Conservation (phyloP, 139 green algal genomes). For the Volvox africanus region DNA sequence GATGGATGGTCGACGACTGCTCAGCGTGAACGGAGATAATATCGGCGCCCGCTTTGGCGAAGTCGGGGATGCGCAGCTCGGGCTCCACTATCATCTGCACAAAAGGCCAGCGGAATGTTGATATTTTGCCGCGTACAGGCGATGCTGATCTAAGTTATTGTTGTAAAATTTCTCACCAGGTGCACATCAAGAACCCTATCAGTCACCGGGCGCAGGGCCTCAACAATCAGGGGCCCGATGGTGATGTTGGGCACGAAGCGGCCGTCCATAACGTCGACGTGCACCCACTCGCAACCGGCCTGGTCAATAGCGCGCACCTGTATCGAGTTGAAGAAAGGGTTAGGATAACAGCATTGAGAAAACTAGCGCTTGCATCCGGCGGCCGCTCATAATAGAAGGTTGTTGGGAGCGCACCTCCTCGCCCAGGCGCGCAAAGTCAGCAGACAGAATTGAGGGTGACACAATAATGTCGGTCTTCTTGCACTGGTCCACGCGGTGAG, state of each 20-base stretch:
- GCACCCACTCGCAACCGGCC: constrained; percentile 96
- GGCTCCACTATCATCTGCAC: constrained; percentile 98
- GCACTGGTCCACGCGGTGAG: constrained; percentile 67
- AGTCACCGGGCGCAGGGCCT: constrained; percentile 95
- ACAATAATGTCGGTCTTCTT: constrained; percentile 88
- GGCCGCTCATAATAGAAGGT: not conserved
- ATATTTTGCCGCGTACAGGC: too few relatives aligned
- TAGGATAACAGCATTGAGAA: not conserved
- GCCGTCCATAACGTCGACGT: constrained; percentile 97
- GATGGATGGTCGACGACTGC: constrained; percentile 93
- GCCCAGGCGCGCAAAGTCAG: constrained; percentile 96
- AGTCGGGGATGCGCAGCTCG: constrained; percentile 94
- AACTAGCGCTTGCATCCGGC: not conserved
- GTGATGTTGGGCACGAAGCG: constrained; percentile 99
- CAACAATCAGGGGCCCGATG: constrained; percentile 97
- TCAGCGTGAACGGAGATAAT: constrained; percentile 98
- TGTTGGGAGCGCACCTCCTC: constrained; percentile 80
- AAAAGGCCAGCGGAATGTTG: too few relatives aligned
- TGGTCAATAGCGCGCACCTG: constrained; percentile 94
- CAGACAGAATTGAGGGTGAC: constrained; percentile 95
- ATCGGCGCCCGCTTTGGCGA: constrained; percentile 98
- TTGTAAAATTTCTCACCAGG: constrained; percentile 72
- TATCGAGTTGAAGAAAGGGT: not conserved
- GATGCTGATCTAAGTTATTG: too few relatives aligned
- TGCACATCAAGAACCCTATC: constrained; percentile 96